Evolutionary conservation across 768 basidiomycete genomes (phyloP), one percentile per base, ranked within the genome.

Genomic region (Hebeloma cylindrosporum): DNA sequence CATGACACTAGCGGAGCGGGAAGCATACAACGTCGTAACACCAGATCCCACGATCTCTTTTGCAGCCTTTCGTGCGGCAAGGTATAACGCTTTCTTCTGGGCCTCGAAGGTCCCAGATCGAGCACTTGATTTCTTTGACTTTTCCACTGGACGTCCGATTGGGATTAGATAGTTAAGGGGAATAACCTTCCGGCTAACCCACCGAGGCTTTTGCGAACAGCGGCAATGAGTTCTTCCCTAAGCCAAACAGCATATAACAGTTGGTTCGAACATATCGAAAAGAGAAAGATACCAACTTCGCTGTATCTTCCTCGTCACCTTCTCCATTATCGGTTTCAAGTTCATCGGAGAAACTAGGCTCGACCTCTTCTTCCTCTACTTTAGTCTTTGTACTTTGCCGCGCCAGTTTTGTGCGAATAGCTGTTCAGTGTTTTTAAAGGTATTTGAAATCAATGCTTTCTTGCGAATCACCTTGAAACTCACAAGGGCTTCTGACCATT

Each of bases 81-180:
- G 25, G 36, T 54, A 58, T 9, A 52, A 21, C 13, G 47, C 44
- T 11, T 50, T 40, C 40, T 54, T 58, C 14, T 40, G 35, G 14
- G 46, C 17, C 30, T 45, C 38, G 17, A 48, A 56, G 5, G 25
- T 16, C 10, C 39, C 31, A 3, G 52, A 45, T 14, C 40, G 41
- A 8, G 31, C 17, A 6, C 16, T 22, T 3, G 46, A 21, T 18
- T 47, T 54, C 18, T 31, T 45, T 2, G 41, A 13, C 25, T 43
- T 45, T 29, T 47, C 18, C 7, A 36, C 51, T 51, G 33, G 10
- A 20, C 16, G 16, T n/a, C n/a, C n/a, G n/a, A n/a, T n/a, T n/a
- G n/a, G 11, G 6, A 5, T n/a, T 16, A 29, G 27, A 16, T 13
- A 35, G 16, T 7, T n/a, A 17, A 26, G 20, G 16, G 8, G 10